phyloP scores from a whole-genome alignment of 768 basidiomycete species.

The Antrodiella citrinella region DNA sequence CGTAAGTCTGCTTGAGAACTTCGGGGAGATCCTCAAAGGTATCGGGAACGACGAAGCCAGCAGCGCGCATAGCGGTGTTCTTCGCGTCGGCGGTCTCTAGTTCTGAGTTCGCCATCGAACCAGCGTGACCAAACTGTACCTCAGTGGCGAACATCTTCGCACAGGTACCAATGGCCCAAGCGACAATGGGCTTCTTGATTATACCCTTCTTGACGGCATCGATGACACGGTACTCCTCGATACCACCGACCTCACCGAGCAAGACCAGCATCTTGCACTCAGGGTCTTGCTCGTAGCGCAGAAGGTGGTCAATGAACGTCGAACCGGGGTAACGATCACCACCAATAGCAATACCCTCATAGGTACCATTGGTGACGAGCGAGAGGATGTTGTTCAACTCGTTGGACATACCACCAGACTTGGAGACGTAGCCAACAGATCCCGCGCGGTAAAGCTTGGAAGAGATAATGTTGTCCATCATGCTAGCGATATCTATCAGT shows the following conservation, averaged over 20 bases:
- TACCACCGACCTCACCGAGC: slow-evolving; percentile 96
- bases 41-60: slow-evolving; percentile 93
- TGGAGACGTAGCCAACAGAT: slow-evolving; percentile 97
- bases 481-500: slow-evolving; percentile 36
- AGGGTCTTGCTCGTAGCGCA: slow-evolving; percentile 95
- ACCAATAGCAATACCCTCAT: slow-evolving; percentile 99
- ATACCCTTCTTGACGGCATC: slow-evolving; percentile 88
- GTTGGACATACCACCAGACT: slow-evolving; percentile 99
- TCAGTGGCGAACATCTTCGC: slow-evolving; percentile 99
- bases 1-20: slow-evolving; percentile 79
- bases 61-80: slow-evolving; percentile 90
- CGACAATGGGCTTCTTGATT: slow-evolving; percentile 98
- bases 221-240: slow-evolving; percentile 98
- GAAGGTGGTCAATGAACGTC: slow-evolving; percentile 97
- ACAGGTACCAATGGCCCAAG: slow-evolving; percentile 99
- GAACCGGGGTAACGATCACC: slow-evolving; percentile 98
- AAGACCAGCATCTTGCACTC: slow-evolving; percentile 99
- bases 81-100: slow-evolving; percentile 97
- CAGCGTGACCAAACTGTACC: slow-evolving; percentile 99
- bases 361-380: slow-evolving; percentile 92
- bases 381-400: slow-evolving; percentile 99
- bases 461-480: slow-evolving; percentile 99
- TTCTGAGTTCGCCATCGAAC: slow-evolving; percentile 96
- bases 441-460: slow-evolving; percentile 98
- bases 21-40: slow-evolving; percentile 95